Evolutionary conservation across 2,329 filamentous ascomycete species (phyloP).

Genomic region (Sordariomycetes sp.): DNA sequence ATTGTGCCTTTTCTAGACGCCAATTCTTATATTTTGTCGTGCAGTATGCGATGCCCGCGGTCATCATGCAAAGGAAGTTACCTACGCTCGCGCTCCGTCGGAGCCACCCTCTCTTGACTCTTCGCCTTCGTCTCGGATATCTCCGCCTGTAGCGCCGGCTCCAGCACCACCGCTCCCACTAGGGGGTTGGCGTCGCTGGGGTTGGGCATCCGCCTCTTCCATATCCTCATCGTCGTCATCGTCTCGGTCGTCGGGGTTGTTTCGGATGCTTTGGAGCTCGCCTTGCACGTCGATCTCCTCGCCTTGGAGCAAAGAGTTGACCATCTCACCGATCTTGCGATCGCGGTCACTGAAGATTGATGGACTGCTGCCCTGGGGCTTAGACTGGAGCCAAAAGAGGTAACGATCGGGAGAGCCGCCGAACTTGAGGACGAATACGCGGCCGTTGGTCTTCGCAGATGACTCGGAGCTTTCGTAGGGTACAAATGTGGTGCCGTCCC

Average conservation of each 20-base stretch:
- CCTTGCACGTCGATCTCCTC: slow-evolving; percentile 73
- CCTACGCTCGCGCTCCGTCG: slow-evolving; percentile 99
- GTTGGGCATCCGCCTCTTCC: slow-evolving; percentile 57
- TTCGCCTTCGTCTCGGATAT: slow-evolving; percentile 83
- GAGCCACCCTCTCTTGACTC: slow-evolving; percentile 84
- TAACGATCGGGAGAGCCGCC: slow-evolving; percentile 82
- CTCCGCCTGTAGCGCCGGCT: slow-evolving; percentile 78
- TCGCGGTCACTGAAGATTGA: slow-evolving; percentile 80
- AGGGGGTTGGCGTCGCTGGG: slow-evolving; percentile 45
- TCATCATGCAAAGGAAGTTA: slow-evolving; percentile 29
- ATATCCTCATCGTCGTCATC: slow-evolving; percentile 49
- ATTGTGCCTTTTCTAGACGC: slow-evolving; percentile 13
- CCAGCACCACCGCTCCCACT: slow-evolving; percentile 73
- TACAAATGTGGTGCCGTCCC: slow-evolving; percentile 77
- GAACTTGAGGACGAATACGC: slow-evolving; percentile 91
- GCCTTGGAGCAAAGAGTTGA: slow-evolving; percentile 76
- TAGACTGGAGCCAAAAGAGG: slow-evolving; percentile 95
- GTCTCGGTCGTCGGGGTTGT: slow-evolving; percentile 33
- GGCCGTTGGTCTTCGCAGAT: slow-evolving; percentile 66
- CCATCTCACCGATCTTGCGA: slow-evolving; percentile 77
- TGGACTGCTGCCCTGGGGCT: slow-evolving; percentile 60
- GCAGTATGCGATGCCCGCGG: not conserved
- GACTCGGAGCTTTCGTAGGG: slow-evolving; percentile 62
- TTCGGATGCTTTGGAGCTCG: slow-evolving; percentile 58
- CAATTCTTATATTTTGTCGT: not conserved